Evolutionary conservation across 371 early-diverging fungal species (phyloP), one percentile per base, ranked within the genome.

Genomic region (Nematocida ausubeli): DNA sequence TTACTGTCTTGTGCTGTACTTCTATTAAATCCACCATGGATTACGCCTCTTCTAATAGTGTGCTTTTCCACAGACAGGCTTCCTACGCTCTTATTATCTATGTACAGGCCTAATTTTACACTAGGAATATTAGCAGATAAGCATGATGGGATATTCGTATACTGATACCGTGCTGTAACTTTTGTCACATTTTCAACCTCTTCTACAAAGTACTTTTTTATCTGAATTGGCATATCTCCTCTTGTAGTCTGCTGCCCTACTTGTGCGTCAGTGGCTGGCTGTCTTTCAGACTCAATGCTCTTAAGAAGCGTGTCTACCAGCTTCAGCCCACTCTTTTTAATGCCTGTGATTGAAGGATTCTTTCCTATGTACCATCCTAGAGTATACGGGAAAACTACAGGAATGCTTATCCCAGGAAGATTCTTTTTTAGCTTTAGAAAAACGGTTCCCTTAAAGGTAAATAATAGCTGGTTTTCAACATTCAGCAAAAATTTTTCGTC

Each of bases 341-440:
- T 44, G 19, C 47, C 47, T 44, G 19, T 44, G 19, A 9, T 44
- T 19, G 19, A 14, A 3, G 19, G 5, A n/a, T 16, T 54, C 30
- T 75, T 75, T 7, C 78, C 78, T 24, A 75, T 54, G 42, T 16
- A 51, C 9, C 71, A 4, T n/a, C 50, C 28, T 4, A 51, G 78
- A 9, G 65, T 65, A 34, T 75, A 63, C 56, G 64, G 56, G 19
- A 75, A 28, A 7, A 51, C 30, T n/a, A 75, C 39, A 5, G 78
- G 67, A 26, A 75, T 49, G 30, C 50, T 30, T 30, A 64, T 37
- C 2, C 37, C 35, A 9, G 50, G 67, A 3, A 47, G 24, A 12
- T 26, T 39, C 22, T 64, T 64, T 16, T 14, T 22, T 24, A 66
- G 19, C 32, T 64, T 55, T 6, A 75, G 14, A 32, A 39, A 28